Evolutionary conservation across 352 stramenopile genomes (phyloP).

Genomic region (Aphanomyces invadans): DNA sequence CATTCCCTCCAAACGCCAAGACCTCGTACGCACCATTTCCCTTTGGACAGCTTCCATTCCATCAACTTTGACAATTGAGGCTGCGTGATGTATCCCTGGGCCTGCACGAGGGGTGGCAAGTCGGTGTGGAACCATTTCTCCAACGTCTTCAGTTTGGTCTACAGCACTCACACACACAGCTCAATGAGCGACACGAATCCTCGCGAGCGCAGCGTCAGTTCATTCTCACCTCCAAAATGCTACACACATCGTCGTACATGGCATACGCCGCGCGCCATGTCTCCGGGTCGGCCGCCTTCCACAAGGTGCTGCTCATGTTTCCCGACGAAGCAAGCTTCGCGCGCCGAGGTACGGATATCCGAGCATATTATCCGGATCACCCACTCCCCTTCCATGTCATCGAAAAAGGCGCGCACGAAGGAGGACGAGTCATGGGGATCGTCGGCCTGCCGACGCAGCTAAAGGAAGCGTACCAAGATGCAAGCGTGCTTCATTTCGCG

Average conservation of each 20-base stretch:
- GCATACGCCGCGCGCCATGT: neutral
- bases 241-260: neutral
- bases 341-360: neutral
- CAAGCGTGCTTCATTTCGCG: constrained; percentile 43
- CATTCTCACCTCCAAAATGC: neutral
- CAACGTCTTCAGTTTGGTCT: neutral
- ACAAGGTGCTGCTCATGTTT: neutral
- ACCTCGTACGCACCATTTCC: constrained; percentile 49
- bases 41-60: constrained; percentile 81
- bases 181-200: too few relatives aligned
- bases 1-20: neutral
- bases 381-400: neutral
- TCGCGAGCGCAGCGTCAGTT: too few relatives aligned
- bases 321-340: neutral
- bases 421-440: constrained; percentile 39
- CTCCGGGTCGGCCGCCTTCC: neutral
- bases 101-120: neutral
- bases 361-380: constrained; percentile 2
- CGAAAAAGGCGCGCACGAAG: neutral
- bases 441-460: constrained; percentile 56
- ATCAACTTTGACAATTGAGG: constrained; percentile 54
- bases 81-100: constrained; percentile 32
- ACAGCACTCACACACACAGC: too few relatives aligned
- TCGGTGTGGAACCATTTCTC: constrained; percentile 7
- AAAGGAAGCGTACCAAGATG: constrained; percentile 43